A percentile compares a stretch with the other conserved stretches of the same genome.
Evolutionary conservation across 192 early-diverging fungal genomes (phyloP).

Genomic region (Chytriomyces hyalinus): DNA sequence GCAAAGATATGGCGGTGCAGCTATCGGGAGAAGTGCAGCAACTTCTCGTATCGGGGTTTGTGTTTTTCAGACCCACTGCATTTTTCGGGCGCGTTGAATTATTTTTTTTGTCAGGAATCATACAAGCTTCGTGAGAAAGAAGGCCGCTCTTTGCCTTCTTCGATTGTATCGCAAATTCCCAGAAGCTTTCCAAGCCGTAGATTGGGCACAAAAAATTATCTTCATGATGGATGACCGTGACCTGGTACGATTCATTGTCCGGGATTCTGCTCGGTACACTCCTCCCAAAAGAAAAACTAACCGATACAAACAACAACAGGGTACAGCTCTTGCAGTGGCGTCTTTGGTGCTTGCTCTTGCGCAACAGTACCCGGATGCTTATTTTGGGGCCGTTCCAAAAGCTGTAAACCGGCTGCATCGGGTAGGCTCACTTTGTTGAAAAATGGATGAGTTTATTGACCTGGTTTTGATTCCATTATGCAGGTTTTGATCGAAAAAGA

Average conservation of each 20-base stretch:
- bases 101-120: conserved; percentile 34
- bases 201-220: conserved; percentile 87
- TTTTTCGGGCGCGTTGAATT: conserved; percentile 3
- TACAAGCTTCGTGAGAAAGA: conserved; percentile 88
- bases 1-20: conserved; percentile 87
- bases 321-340: conserved; percentile 81
- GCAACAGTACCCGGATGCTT: conserved; percentile 86
- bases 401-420: conserved; percentile 81
- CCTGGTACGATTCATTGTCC: conserved; percentile 43
- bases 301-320: conserved; percentile 49
- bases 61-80: conserved; percentile 5
- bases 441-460: neutral
- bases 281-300: conserved; percentile 1
- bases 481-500: conserved; percentile 86
- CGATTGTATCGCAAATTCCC: conserved; percentile 88
- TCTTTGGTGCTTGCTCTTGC: conserved; percentile 89
- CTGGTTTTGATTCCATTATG: conserved; percentile 6
- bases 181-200: conserved; percentile 81
- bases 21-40: conserved; percentile 83
- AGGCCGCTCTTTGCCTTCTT: conserved; percentile 92
- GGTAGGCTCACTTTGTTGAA: conserved; percentile 47
- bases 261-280: neutral
- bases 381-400: conserved; percentile 73
- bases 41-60: conserved; percentile 80
- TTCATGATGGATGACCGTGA: conserved; percentile 87